phyloP scores from a whole-genome alignment of 768 basidiomycete genomes.

The Suillus americanus region DNA sequence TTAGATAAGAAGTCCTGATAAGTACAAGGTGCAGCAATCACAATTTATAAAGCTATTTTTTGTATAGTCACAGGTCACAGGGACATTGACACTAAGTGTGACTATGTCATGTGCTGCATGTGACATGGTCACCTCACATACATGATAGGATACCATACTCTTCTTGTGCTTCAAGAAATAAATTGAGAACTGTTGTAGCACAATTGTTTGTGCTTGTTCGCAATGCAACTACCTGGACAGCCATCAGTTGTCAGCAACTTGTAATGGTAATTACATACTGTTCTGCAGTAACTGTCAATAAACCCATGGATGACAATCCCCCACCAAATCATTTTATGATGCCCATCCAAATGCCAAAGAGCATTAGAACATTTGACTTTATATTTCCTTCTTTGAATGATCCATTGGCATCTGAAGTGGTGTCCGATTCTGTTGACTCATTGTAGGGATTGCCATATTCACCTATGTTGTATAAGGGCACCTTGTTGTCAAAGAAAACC shows the following conservation, averaged over 20 bases:
- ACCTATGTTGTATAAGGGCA: conserved; percentile 15
- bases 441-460: conserved; percentile 11
- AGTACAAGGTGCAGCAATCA: no score
- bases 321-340: conserved; percentile 26
- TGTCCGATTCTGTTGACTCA: conserved; percentile 11
- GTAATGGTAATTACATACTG: conserved; percentile 12
- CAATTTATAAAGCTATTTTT: no score
- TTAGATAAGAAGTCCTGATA: no score
- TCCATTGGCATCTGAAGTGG: not conserved
- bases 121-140: conserved; percentile 27
- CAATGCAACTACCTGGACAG: conserved; percentile 18
- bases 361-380: no score
- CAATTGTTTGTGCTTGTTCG: conserved; percentile 26
- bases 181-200: conserved; percentile 21
- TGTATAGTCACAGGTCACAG: no score
- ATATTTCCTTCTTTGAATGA: conserved; percentile 11
- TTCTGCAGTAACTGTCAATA: conserved; percentile 30
- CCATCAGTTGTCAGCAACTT: no score
- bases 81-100: no score
- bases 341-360: no score
- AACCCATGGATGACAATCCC: conserved; percentile 25
- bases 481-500: conserved; percentile 14
- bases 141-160: conserved; percentile 21
- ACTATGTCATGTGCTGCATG: no score
- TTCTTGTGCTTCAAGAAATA: conserved; percentile 19